Conservation (phyloP, 2,329 filamentous ascomycete species). For the Trichoderma cornu-damae region DNA sequence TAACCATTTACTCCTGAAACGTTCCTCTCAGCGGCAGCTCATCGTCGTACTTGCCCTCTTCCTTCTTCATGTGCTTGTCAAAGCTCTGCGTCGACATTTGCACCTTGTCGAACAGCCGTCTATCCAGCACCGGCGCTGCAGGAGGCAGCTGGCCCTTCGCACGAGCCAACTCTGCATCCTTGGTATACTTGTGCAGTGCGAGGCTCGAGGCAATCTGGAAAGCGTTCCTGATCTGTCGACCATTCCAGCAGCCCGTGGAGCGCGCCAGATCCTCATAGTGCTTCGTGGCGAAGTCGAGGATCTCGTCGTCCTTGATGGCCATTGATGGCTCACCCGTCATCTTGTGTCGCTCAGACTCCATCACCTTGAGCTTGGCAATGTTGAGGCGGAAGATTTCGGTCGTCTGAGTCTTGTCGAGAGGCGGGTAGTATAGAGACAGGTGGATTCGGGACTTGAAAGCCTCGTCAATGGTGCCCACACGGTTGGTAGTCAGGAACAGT, state of each 20-base stretch:
- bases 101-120: conserved; percentile 37
- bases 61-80: conserved; percentile 39
- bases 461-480: conserved; percentile 44
- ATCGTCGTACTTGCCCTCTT: conserved; percentile 30
- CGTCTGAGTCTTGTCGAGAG: conserved; percentile 35
- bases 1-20: conserved; percentile 27
- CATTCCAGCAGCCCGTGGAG: conserved; percentile 33
- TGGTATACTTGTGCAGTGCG: conserved; percentile 35
- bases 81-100: conserved; percentile 42
- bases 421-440: conserved; percentile 40
- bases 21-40: conserved; percentile 34
- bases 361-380: conserved; percentile 35
- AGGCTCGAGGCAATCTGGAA: conserved; percentile 36
- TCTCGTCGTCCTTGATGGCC: conserved; percentile 32
- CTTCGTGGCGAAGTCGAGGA: conserved; percentile 34
- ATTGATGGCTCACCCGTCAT: conserved; percentile 35
- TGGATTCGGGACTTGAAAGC: conserved; percentile 47
- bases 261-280: conserved; percentile 31
- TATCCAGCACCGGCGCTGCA: conserved; percentile 35
- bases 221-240: conserved; percentile 36
- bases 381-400: conserved; percentile 40
- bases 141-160: conserved; percentile 32
- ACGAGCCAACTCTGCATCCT: conserved; percentile 28
- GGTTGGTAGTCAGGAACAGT: conserved; percentile 48
- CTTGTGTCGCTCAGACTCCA: conserved; percentile 32